Percentiles rank a stretch among this genome's conserved stretches.
phyloP scores from a whole-genome alignment of 306 rosid genomes.

The Quercus engelmannii region DNA sequence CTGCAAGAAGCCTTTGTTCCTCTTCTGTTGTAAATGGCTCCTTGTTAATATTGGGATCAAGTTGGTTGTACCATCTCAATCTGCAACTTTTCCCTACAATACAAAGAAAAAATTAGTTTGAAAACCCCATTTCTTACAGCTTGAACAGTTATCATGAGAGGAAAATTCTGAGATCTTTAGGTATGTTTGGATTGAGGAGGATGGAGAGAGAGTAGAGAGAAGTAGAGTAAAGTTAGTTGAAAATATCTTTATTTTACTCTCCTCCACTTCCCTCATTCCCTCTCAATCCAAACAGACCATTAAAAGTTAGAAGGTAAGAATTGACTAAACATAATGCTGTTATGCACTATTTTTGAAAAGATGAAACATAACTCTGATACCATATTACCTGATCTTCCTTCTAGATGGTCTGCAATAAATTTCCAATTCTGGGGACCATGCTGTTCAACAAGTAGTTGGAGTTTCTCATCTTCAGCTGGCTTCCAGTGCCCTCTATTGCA shows the following conservation, averaged over 20 bases:
- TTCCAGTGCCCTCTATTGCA: slow-evolving; percentile 63
- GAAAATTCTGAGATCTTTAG: neutral
- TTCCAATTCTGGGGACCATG: slow-evolving; percentile 66
- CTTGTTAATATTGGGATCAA: slow-evolving; percentile 55
- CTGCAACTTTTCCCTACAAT: slow-evolving; percentile 61
- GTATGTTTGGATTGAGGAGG: too few relatives aligned
- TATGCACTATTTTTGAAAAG: too few relatives aligned
- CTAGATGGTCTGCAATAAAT: slow-evolving; percentile 51
- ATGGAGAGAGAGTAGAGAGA: accelerated
- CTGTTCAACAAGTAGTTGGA: slow-evolving; percentile 39
- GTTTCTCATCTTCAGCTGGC: slow-evolving; percentile 51
- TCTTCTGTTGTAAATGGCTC: slow-evolving; percentile 49
- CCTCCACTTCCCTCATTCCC: accelerated
- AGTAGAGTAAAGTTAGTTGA: too few relatives aligned
- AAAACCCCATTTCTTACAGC: slow-evolving; percentile 6
- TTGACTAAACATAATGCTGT: too few relatives aligned
- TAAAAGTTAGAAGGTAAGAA: too few relatives aligned
- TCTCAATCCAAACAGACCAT: too few relatives aligned
- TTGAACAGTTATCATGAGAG: neutral
- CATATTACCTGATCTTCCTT: slow-evolving; percentile 55
- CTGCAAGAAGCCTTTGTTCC: slow-evolving; percentile 47
- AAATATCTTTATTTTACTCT: too few relatives aligned
- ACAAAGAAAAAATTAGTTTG: neutral
- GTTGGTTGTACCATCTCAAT: slow-evolving; percentile 73
- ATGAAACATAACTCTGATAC: too few relatives aligned